Conservation (phyloP, 805 yeast species). For the Suhomyces sp. region DNA sequence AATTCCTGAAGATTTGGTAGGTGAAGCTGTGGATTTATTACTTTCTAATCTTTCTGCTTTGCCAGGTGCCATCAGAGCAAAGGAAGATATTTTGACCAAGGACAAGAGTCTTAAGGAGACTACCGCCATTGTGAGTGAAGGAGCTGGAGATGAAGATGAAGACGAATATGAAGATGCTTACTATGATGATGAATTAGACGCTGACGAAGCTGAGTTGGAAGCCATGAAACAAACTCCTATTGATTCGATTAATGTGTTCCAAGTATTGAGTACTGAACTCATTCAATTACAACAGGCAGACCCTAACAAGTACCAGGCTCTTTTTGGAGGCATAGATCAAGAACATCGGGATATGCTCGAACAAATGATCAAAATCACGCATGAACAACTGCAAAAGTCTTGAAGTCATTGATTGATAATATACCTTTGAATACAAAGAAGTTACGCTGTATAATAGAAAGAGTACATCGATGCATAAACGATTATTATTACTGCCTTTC, state of each 20-base stretch:
- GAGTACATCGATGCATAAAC: too few species aligned
- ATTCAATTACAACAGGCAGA: conserved; percentile 49
- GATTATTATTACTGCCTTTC: too few species aligned
- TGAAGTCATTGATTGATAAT: too few species aligned
- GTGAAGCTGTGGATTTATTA: conserved; percentile 40
- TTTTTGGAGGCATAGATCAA: conserved; percentile 43
- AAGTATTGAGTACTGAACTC: conserved; percentile 59
- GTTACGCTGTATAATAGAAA: too few species aligned
- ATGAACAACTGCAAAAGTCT: conserved; percentile 5
- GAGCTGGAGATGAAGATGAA: conserved; percentile 25
- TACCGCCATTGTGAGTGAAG: conserved; percentile 17
- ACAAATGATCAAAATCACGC: conserved; percentile 25
- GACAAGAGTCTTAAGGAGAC: conserved; percentile 34
- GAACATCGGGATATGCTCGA: conserved; percentile 33
- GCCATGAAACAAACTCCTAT: conserved; percentile 80
- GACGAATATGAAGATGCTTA: conserved; percentile 32
- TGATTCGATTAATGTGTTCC: conserved; percentile 72
- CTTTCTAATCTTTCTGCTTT: conserved; percentile 42
- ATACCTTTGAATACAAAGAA: too few species aligned
- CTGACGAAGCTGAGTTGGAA: conserved; percentile 75
- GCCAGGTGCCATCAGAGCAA: conserved; percentile 50
- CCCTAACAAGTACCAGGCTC: conserved; percentile 45
- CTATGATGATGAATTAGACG: conserved; percentile 40
- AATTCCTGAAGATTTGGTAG: conserved; percentile 34
- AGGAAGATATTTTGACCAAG: conserved; percentile 43